Base-by-base conservation (phyloP, 1,284 basidiomycete species). In the Ustilago curta region DNA sequence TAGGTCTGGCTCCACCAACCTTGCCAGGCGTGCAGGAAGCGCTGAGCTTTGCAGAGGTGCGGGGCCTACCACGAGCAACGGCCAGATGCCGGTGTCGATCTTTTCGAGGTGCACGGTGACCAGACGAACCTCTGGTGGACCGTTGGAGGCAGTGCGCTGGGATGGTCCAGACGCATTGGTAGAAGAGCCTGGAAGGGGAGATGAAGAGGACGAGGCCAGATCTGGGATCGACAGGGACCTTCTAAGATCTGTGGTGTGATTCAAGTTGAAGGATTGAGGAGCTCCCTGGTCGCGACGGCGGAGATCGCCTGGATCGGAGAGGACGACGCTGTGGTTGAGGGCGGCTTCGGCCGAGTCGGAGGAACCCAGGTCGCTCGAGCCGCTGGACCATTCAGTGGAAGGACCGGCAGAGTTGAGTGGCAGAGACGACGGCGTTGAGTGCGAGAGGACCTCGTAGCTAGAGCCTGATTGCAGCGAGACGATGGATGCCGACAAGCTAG, bases 101-200 rank as follows among this genome's bases (percentile, higher is more conserved):
- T 78, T 78, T 56, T 78, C 72, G 2, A 78, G 57, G 49, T 76
- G 73, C 16, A 78, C 31, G 0, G 76, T 76, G 21, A 78, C 72
- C 2, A 78, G 72, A 23, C 76, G 59, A 4, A 70, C 72, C 37
- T 71, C 65, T 1, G 70, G 74, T 11, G 65, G 70, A 12, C 60
- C 66, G 21, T 3, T 40, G 25, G 12, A 43, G 3, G 70, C 54
- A 18, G 58, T 50, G 3, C 27, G 2, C 11, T 51, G 47, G 0
- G 45, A 23, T 3, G 39, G 27, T 7, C 32, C 32, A 5, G 50
- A n/a, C 16, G 27, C 1, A 18, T 19, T n/a, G 5, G 43, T 12
- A 1, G 53, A 29, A 18, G 52, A 16, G 4, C 19, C 43, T 4
- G 61, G 29, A 2, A 21, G 45, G 35, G 35, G 35, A 18, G 49